Base-by-base conservation (phyloP, 1,139 yeast genomes). In the Candida anutae region DNA sequence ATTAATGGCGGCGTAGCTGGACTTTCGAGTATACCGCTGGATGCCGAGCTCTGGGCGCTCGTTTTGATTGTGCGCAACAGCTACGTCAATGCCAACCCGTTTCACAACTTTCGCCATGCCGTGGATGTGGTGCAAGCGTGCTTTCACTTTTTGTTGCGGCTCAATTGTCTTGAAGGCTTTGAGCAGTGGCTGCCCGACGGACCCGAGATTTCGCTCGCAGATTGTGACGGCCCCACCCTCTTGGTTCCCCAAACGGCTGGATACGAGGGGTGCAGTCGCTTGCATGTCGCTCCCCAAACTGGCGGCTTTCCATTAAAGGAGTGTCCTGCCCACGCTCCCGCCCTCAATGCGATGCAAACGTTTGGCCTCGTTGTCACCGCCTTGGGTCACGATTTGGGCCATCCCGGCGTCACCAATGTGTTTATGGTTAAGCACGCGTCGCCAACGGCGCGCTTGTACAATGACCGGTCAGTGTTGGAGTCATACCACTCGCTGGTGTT, bases 91-190 rank as follows among this genome's bases (percentile, higher is more conserved):
- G 85, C 85, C 3, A 87, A 88, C 48, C 85, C 90, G 5, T 90
- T 88, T 60, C 98, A 90, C 58, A 88, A 88, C 56, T 90, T 87
- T 50, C 74, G 95, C 41, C 98, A 90, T 55, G 96, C 95, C 0
- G 83, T 85, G 11, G 98, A 90, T 55, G 98, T 90, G 5, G 59
- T 88, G 48, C 98, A 90, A 56, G 95, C 95, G 1, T 76, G 90
- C 28, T 80, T 78, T 53, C 77, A 70, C 48, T 77, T 75, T 39
- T 53, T 79, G 22, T 52, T 71, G 5, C 51, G 68, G 26, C 55
- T 77, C 34, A 58, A 60, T 11, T 66, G 71, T 33, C 47, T 73
- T 27, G 74, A 73, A 1, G 42, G 49, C 10, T 62, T 63, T 31
- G 46, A 48, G 29, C 69, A 63, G 39, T 53, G 24, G 24, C 16